Percentiles rank a stretch among this genome's conserved stretches.
phyloP scores from a whole-genome alignment of 345 rosid genomes.

The Brassica rapa region DNA sequence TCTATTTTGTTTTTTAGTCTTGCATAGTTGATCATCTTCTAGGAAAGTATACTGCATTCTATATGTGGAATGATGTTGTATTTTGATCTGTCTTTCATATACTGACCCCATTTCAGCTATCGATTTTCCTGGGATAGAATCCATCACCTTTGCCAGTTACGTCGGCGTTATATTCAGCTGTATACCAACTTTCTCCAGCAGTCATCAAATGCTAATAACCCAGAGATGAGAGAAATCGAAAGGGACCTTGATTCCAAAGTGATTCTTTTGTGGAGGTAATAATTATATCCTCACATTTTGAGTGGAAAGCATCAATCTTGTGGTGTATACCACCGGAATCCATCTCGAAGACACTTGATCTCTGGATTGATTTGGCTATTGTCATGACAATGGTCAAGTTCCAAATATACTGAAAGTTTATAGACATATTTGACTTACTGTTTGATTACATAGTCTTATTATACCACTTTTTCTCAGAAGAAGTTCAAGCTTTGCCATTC shows the following conservation, averaged over 20 bases:
- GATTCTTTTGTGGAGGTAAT: slow-evolving; percentile 94
- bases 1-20: slow-evolving; percentile 12
- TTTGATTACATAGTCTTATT: slow-evolving; percentile 8
- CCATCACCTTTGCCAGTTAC: slow-evolving; percentile 75
- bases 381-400: slow-evolving; percentile 10
- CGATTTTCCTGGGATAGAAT: slow-evolving; percentile 92
- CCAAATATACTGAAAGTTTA: background rate
- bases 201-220: slow-evolving; percentile 48
- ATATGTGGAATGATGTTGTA: slow-evolving; percentile 19
- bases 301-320: slow-evolving; percentile 16
- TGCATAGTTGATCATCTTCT: slow-evolving; percentile 17
- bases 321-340: slow-evolving; percentile 16
- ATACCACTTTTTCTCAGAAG: slow-evolving; percentile 10
- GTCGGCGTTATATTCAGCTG: slow-evolving; percentile 79
- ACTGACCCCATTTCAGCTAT: slow-evolving; percentile 53
- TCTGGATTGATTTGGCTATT: slow-evolving; percentile 23
- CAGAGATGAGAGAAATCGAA: slow-evolving; percentile 85
- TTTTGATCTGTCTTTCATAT: slow-evolving; percentile 32
- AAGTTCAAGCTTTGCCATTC: slow-evolving; percentile 18
- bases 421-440: background rate
- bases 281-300: slow-evolving; percentile 22
- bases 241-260: slow-evolving; percentile 93
- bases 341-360: slow-evolving; percentile 19
- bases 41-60: background rate
- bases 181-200: slow-evolving; percentile 82